Evolutionary conservation across 2,329 filamentous ascomycete species (phyloP).

Genomic region (Colletotrichum liaoningense): DNA sequence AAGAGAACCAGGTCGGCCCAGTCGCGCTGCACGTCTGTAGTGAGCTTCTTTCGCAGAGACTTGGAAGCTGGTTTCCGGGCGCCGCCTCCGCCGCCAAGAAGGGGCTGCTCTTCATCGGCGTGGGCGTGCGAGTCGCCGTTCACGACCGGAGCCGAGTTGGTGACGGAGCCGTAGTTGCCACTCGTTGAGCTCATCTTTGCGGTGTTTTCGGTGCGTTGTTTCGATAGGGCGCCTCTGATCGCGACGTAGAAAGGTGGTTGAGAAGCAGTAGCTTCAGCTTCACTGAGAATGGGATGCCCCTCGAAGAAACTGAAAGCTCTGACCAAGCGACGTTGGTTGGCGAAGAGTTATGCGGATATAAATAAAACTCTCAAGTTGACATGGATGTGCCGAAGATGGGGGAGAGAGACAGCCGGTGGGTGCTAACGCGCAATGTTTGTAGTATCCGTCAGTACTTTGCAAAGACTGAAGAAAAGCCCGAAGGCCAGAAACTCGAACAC

Average conservation of each 20-base stretch:
- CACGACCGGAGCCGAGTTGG: conserved; percentile 12
- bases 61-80: conserved; percentile 36
- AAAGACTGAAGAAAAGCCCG: background rate
- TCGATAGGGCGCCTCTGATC: background rate
- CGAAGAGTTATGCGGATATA: background rate
- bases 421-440: conserved; percentile 15
- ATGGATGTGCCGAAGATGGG: background rate
- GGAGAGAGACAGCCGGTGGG: background rate
- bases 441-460: background rate
- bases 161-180: conserved; percentile 23
- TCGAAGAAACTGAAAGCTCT: background rate
- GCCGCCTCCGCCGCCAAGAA: conserved; percentile 41
- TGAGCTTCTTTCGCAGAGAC: conserved; percentile 47
- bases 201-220: background rate
- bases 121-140: conserved; percentile 16
- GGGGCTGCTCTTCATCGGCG: conserved; percentile 47
- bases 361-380: background rate
- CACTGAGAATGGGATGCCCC: background rate
- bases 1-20: conserved; percentile 78
- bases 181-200: conserved; percentile 6
- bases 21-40: conserved; percentile 65
- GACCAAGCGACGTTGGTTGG: conserved; percentile 9
- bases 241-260: background rate
- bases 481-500: background rate
- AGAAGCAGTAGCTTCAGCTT: background rate